A percentile compares a stretch with the other conserved stretches of the same genome.
phyloP scores from a whole-genome alignment of 495 filamentous ascomycete genomes.

The Penicillium mononematosum region DNA sequence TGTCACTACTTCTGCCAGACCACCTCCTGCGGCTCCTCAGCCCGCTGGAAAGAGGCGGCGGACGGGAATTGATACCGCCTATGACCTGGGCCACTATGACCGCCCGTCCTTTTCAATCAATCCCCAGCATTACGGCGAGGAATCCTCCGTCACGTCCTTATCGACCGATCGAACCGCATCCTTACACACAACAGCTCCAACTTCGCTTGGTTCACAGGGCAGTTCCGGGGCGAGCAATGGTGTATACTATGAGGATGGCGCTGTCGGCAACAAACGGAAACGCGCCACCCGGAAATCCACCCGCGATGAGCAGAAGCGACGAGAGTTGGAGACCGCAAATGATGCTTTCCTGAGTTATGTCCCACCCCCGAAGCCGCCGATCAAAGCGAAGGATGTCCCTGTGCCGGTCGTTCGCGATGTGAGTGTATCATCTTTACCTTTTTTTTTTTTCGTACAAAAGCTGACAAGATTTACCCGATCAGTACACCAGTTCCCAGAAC shows the following conservation, averaged over 20 bases:
- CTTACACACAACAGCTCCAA: constrained; percentile 83
- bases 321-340: constrained; percentile 62
- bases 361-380: constrained; percentile 80
- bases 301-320: constrained; percentile 75
- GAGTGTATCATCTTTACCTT: constrained; percentile 41
- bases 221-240: constrained; percentile 59
- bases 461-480: constrained; percentile 19
- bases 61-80: constrained; percentile 59
- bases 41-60: constrained; percentile 65
- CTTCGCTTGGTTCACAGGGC: constrained; percentile 77
- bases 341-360: constrained; percentile 77
- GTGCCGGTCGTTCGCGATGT: constrained; percentile 83
- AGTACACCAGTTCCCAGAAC: constrained; percentile 47
- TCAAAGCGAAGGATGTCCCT: constrained; percentile 88
- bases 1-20: constrained; percentile 15
- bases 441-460: neutral
- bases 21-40: constrained; percentile 35
- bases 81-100: constrained; percentile 63
- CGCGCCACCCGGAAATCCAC: constrained; percentile 72
- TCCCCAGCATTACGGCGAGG: constrained; percentile 61
- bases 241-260: constrained; percentile 52
- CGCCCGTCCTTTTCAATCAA: constrained; percentile 67
- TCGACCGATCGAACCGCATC: constrained; percentile 88
- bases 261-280: constrained; percentile 82
- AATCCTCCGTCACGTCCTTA: constrained; percentile 66